phyloP scores from a whole-genome alignment of 75 land plant genomes.

The Cryptomeria japonica region DNA sequence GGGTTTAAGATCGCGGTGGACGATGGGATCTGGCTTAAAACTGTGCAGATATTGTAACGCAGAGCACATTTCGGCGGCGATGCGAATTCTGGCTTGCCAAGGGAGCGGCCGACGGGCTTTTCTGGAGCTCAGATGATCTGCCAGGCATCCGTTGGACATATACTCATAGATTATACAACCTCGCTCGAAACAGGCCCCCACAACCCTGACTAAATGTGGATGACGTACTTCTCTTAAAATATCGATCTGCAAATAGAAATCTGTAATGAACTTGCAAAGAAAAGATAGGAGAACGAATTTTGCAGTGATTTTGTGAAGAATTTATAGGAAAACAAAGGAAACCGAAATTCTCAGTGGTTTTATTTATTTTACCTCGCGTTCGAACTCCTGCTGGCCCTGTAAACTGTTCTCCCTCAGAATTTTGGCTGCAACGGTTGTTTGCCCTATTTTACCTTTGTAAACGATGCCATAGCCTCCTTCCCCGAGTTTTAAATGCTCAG shows the following conservation, averaged over 20 bases:
- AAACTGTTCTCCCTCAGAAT: slow-evolving; percentile 34
- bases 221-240: slow-evolving; percentile 55
- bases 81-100: slow-evolving; percentile 63
- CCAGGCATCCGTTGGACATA: slow-evolving; percentile 63
- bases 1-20: slow-evolving; percentile 83
- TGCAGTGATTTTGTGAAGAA: background rate
- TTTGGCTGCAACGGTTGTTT: slow-evolving; percentile 58
- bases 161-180: slow-evolving; percentile 64
- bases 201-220: slow-evolving; percentile 59
- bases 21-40: slow-evolving; percentile 39
- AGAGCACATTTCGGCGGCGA: slow-evolving; percentile 58
- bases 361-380: slow-evolving; percentile 60
- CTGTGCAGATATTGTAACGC: slow-evolving; percentile 66
- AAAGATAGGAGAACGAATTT: too few species aligned
- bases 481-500: slow-evolving; percentile 40
- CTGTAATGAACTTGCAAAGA: slow-evolving; percentile 19
- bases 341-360: background rate
- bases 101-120: slow-evolving; percentile 41
- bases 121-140: slow-evolving; percentile 54
- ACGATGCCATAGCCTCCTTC: slow-evolving; percentile 43
- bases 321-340: slow-evolving; percentile 9
- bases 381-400: slow-evolving; percentile 48
- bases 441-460: slow-evolving; percentile 68
- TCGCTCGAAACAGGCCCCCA: slow-evolving; percentile 70
- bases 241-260: slow-evolving; percentile 36